Conservation (phyloP, 2,329 filamentous ascomycete genomes). For the Eutypa lata region DNA sequence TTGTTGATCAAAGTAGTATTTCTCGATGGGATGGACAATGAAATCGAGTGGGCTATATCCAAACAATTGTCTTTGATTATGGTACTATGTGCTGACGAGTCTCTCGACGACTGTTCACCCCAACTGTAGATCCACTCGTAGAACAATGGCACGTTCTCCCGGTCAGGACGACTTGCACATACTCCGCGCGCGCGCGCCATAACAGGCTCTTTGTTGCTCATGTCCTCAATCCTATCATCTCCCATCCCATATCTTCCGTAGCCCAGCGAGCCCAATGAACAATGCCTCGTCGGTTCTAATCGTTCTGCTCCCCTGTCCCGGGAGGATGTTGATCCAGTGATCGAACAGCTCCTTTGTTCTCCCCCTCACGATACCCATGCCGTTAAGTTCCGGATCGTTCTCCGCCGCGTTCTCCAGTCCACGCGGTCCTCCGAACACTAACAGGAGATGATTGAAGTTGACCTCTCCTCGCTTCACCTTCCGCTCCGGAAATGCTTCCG, state of each 20-base stretch:
- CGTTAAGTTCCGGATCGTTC: conserved; percentile 53
- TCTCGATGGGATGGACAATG: no score
- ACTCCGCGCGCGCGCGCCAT: no score
- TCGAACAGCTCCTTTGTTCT: conserved; percentile 74
- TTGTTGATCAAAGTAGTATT: no score
- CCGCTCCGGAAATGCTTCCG: conserved; percentile 41
- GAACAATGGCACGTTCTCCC: no score
- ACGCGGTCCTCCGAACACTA: conserved; percentile 79
- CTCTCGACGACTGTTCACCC: no score
- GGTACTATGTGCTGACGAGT: no score
- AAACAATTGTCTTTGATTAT: no score
- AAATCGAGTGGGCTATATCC: no score
- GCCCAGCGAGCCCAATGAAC: conserved; percentile 68
- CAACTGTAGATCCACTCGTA: no score
- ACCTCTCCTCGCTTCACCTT: conserved; percentile 30
- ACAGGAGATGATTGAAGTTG: conserved; percentile 66
- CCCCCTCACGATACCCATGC: conserved; percentile 60
- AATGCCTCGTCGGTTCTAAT: conserved; percentile 84
- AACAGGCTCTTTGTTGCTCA: no score
- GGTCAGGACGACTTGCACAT: no score
- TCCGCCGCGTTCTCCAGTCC: conserved; percentile 74
- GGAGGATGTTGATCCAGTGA: conserved; percentile 77
- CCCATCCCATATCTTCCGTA: conserved; percentile 56
- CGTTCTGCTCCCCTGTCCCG: conserved; percentile 75
- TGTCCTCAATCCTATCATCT: conserved; percentile 17